Evolutionary conservation across 2,329 filamentous ascomycete species (phyloP).

Genomic region (Fusarium scirpi): DNA sequence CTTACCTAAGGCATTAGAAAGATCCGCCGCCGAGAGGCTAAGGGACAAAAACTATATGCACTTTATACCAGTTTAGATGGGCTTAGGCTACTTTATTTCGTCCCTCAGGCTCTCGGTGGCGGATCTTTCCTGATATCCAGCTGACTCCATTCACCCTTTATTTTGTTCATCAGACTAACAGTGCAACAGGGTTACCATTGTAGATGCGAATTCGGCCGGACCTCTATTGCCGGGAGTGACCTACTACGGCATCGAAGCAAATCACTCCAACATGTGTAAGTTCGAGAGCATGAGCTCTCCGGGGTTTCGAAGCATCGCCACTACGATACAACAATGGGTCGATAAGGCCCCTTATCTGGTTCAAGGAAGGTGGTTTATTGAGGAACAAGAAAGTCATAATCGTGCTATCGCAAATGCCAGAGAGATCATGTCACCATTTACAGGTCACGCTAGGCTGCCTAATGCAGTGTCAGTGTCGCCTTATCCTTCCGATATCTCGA

Average conservation of each 20-base stretch:
- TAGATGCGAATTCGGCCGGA: constrained; percentile 76
- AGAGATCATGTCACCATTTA: constrained; percentile 56
- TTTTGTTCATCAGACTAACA: constrained; percentile 12
- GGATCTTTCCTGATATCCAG: not conserved
- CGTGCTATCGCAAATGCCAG: constrained; percentile 59
- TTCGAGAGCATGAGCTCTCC: constrained; percentile 73
- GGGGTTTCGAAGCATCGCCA: constrained; percentile 69
- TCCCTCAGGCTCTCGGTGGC: not conserved
- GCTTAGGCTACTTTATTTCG: not conserved
- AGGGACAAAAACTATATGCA: not conserved
- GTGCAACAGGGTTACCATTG: constrained; percentile 65
- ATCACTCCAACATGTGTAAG: constrained; percentile 79
- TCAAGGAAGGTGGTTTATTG: constrained; percentile 68
- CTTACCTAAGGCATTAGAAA: not conserved
- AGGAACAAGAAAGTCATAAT: constrained; percentile 64
- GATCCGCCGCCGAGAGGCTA: not conserved
- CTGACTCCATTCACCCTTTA: not conserved
- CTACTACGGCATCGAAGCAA: constrained; percentile 79
- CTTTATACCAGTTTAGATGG: not conserved
- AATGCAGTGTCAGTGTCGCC: constrained; percentile 16
- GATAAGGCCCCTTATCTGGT: constrained; percentile 67
- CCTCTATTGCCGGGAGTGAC: constrained; percentile 77
- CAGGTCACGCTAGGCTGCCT: constrained; percentile 18
- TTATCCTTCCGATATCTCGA: constrained; percentile 37
- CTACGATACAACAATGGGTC: constrained; percentile 64